A percentile compares a stretch with the other conserved stretches of the same genome.
phyloP scores from a whole-genome alignment of 2,329 filamentous ascomycete species.

The Neofusicoccum ribis region DNA sequence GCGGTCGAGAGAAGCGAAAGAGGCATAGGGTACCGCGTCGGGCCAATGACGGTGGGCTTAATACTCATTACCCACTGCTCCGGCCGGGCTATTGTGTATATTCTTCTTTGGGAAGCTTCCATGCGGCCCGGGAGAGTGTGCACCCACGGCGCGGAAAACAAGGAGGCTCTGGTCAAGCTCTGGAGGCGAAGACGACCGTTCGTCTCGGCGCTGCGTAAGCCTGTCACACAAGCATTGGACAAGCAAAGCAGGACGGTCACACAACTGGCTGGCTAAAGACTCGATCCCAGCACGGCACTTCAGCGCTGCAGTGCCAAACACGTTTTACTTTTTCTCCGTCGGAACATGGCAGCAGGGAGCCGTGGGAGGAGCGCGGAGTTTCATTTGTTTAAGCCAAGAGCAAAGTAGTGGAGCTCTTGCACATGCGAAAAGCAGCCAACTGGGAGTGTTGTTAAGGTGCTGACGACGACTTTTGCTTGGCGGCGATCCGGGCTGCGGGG shows the following conservation, averaged over 20 bases:
- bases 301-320: neutral
- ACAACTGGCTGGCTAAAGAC: neutral
- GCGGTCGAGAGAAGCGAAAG: neutral
- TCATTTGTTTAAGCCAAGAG: neutral
- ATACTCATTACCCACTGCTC: neutral
- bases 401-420: neutral
- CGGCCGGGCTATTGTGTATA: neutral
- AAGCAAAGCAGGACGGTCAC: neutral
- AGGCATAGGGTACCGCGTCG: neutral
- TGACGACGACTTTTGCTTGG: constrained; percentile 16
- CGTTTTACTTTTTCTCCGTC: constrained; percentile 5
- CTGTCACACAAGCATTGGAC: constrained; percentile 3
- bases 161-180: neutral
- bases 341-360: neutral
- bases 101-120: neutral
- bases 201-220: constrained; percentile 9
- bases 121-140: neutral
- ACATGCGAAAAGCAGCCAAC: constrained; percentile 9
- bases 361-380: neutral
- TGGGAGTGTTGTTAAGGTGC: constrained; percentile 8
- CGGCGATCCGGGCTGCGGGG: neutral
- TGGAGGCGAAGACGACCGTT: neutral
- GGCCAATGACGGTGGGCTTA: neutral
- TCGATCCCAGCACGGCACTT: neutral
- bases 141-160: neutral